Evolutionary conservation across 441 rosid species (phyloP), one percentile per base, ranked within the genome.

Genomic region (Lepidium campestre): DNA sequence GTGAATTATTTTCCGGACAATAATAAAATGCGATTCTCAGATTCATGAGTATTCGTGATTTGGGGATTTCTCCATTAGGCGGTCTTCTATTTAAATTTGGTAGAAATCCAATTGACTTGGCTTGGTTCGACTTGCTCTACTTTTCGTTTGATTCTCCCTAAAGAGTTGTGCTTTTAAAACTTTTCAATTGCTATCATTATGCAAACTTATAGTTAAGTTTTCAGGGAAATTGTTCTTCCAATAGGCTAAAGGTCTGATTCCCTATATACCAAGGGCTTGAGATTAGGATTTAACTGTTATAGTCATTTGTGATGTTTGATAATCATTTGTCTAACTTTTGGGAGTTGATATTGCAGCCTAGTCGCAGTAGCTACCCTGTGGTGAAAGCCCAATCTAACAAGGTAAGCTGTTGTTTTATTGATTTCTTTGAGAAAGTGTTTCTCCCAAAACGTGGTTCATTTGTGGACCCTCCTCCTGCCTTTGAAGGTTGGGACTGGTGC

Each of bases 321-420:
- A 37, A 23, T 11, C 15, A 12, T 50, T 71, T 34, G 18, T 75
- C 32, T 55, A 22, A 45, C 41, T 53, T 44, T 65, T 23, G 37
- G 25, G 7, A 73, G 37, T 46, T 83, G 84, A 80, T 76, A 61
- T 50, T 68, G 65, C 82, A 48, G 78, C 82, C 67, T 77, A 72
- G 70, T 79, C 75, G 67, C 29, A 78, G 74, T 58, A 53, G 61
- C 61, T 68, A 71, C 32, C 53, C 77, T 59, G 82, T 80, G 56
- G 84, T 86, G 77, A 90, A 79, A 77, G 83, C 84, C 45, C 91
- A 85, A 76, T 54, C 83, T 66, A 82, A 85, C 59, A 87, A 90
- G 88, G 93, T 88, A 77, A 82, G 80, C 50, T 60, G 45, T 63
- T 62, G 66, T 71, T 52, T 60, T 75, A 63, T 22, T 58, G 47